Base-by-base conservation (phyloP, 257 asterid genomes). In the Knoxia roxburghii region DNA sequence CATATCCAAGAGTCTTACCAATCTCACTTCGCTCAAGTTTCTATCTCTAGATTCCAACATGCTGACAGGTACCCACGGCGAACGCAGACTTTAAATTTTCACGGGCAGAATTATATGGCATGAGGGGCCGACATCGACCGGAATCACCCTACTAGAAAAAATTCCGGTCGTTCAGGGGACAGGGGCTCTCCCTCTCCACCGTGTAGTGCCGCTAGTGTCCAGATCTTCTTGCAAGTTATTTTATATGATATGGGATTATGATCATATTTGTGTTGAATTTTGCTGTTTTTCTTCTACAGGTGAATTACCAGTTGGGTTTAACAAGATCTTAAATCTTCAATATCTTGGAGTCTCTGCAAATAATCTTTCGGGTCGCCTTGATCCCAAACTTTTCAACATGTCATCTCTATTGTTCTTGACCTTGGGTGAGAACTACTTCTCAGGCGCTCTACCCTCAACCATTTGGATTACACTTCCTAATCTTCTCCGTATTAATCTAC, bases 261-360 rank as follows among this genome's bases (percentile, higher is more conserved):
- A n/a, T n/a, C n/a, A n/a, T n/a, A n/a, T n/a, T n/a, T n/a, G n/a
- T n/a, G n/a, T n/a, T n/a, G n/a, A n/a, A n/a, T n/a, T n/a, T n/a
- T n/a, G n/a, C n/a, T n/a, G n/a, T n/a, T 24, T 27, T 13, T 24
- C 10, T 24, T 54, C 33, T 26, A 1, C 76, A 81, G 89, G 87
- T 67, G 74, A 64, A 68, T 20, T 84, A 60, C 89, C 86, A 30
- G 35, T 40, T 17, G 85, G 77, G 74, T 40, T 84, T 57, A 73
- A 63, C 6, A 18, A 32, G 8, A 64, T 65, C 20, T 65, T 78
- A 32, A 60, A 75, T 51, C 76, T 83, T 7, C 65, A 64, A 48
- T 3, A 40, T 7, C 40, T 83, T 37, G 27, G 17, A 20, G 71
- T 79, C 30, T 54, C 12, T 7, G 0, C 0, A 24, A 81, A 81